Evolutionary conservation across 768 basidiomycete genomes (phyloP), one percentile per base, ranked within the genome.

Genomic region (Neoboletus subvelutipes): DNA sequence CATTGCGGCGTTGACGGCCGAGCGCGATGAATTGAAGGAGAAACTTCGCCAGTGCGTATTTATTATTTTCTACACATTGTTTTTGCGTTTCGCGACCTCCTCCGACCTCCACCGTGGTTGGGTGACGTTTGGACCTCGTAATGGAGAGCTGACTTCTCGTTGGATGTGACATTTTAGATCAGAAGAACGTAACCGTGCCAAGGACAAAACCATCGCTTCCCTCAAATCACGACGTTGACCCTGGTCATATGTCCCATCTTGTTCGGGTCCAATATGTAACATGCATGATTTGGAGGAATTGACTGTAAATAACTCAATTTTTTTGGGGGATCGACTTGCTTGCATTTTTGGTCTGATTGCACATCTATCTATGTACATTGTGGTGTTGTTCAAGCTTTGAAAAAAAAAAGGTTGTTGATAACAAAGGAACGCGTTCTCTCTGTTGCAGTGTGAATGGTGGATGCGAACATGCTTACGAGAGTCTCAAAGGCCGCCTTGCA

Each of bases 1-100:
- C 1, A 64, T 71, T 2, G 52, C 39, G 5, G n/a, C n/a, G 12
- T 10, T 69, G 36, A 31, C n/a, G 24, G 46, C 41, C 7, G 62
- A 67, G 18, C n/a, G 36, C 2, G 42, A 56, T 4, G 55, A 28
- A 2, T 20, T 52, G 18, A 36, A 31, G 28, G 55, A 48, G 15
- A 42, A 37, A 34, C 15, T 40, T 20, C 20, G 12, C 33, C 26
- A 34, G 48, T 57, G 13, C 22, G 56, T 36, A 18, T 37, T 42
- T 18, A 24, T 36, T n/a, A n/a, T n/a, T n/a, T n/a, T n/a, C n/a
- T n/a, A n/a, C n/a, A n/a, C n/a, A n/a, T n/a, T n/a, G n/a, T n/a
- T n/a, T n/a, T n/a, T n/a, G n/a, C n/a, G n/a, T n/a, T n/a, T n/a
- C n/a, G n/a, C n/a, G n/a, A n/a, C n/a, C n/a, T n/a, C n/a, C n/a